Conservation (phyloP, 202 grass and related monocot species). For the Hordeum pubiflorum region DNA sequence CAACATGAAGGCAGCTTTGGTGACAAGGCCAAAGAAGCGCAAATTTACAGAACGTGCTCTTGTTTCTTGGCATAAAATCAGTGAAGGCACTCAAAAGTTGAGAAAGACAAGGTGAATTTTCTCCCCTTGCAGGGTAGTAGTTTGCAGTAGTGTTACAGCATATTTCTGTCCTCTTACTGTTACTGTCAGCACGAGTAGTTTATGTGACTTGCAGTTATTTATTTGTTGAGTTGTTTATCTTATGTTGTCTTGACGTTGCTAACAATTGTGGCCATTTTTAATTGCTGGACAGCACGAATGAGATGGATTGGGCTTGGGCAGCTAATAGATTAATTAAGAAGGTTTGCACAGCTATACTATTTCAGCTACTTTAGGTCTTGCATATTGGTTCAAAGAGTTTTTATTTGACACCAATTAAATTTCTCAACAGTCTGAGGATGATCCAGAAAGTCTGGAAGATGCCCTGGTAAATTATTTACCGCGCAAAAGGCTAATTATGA, state of each 20-base stretch:
- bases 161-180: background rate
- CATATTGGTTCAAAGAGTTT: slow-evolving; percentile 17
- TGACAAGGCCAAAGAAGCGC: slow-evolving; percentile 74
- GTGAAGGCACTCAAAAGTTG: slow-evolving; percentile 43
- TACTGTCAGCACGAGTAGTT: background rate
- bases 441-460: slow-evolving; percentile 70
- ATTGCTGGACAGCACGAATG: slow-evolving; percentile 49
- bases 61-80: slow-evolving; percentile 82
- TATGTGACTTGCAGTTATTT: slow-evolving; percentile 17
- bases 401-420: slow-evolving; percentile 1
- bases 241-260: slow-evolving; percentile 25
- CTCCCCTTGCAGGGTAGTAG: slow-evolving; percentile 17
- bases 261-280: slow-evolving; percentile 17
- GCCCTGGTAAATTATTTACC: slow-evolving; percentile 41
- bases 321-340: slow-evolving; percentile 92
- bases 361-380: slow-evolving; percentile 20
- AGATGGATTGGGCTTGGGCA: slow-evolving; percentile 83
- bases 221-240: slow-evolving; percentile 14
- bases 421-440: slow-evolving; percentile 54
- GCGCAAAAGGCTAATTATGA: slow-evolving; percentile 63
- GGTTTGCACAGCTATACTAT: slow-evolving; percentile 41
- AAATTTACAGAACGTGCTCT: slow-evolving; percentile 47
- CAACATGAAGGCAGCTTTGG: slow-evolving; percentile 20
- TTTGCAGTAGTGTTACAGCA: slow-evolving; percentile 5
- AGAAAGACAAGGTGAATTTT: slow-evolving; percentile 65